These are phyloP conservation scores for Lentinula edodes DNA, from an alignment of 768 basidiomycete genomes.

Conservation along the genomic window DNA sequence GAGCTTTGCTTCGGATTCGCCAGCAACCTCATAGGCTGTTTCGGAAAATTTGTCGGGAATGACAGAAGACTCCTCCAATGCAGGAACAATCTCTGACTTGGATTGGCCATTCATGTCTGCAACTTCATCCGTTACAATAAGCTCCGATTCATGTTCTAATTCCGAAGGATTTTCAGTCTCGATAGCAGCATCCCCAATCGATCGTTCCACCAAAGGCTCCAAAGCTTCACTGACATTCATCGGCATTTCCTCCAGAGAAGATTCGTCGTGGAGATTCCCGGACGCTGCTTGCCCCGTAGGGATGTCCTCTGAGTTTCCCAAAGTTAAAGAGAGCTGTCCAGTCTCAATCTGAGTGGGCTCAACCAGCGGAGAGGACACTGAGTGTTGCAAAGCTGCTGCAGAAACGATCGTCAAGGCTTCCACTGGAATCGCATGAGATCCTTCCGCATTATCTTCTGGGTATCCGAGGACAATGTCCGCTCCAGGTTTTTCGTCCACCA, in stretches of 20 bases:
- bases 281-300: neutral
- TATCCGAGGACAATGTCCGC: neutral
- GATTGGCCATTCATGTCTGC: neutral
- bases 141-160: neutral
- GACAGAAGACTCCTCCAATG: neutral
- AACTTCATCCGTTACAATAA: neutral
- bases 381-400: neutral
- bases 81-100: neutral
- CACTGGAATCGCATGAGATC: neutral
- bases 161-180: neutral
- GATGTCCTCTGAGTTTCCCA: no score
- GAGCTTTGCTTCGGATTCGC: neutral
- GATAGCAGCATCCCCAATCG: neutral
- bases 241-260: neutral
- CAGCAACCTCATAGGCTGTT: neutral
- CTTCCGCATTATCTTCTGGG: neutral
- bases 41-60: neutral
- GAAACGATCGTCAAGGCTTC: neutral
- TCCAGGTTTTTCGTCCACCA: neutral
- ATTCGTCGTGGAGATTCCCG: neutral
- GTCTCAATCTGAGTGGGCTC: neutral
- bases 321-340: neutral
- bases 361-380: neutral
- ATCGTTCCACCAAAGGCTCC: neutral
- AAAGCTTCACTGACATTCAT: neutral